A percentile compares a stretch with the other conserved stretches of the same genome.
Evolutionary conservation across 768 basidiomycete species (phyloP).

Genomic region (Phanerochaete carnosa): DNA sequence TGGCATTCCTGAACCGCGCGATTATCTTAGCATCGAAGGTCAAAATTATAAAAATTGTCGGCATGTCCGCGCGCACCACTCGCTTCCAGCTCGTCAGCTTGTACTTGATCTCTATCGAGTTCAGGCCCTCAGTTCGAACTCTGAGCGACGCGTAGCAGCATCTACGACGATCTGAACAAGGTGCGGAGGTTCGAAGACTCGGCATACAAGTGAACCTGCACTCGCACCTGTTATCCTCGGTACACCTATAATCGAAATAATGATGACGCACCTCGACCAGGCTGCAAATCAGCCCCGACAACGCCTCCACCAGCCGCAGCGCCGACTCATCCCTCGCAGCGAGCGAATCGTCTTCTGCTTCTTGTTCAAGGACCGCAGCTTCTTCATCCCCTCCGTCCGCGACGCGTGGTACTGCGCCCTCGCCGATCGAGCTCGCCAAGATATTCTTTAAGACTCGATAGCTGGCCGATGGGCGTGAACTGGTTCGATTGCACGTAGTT

Average conservation of each 20-base stretch:
- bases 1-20: slow-evolving; percentile 60
- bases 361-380: background rate
- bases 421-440: background rate
- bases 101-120: slow-evolving; percentile 59
- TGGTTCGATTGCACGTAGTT: slow-evolving; percentile 42
- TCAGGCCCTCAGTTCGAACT: slow-evolving; percentile 70
- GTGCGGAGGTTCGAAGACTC: slow-evolving; percentile 70
- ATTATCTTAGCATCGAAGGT: slow-evolving; percentile 65
- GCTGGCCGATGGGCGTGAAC: slow-evolving; percentile 29
- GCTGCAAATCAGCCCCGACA: slow-evolving; percentile 73
- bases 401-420: background rate
- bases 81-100: slow-evolving; percentile 55
- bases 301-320: slow-evolving; percentile 31
- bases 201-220: slow-evolving; percentile 57
- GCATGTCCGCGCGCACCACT: slow-evolving; percentile 49
- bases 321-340: slow-evolving; percentile 18
- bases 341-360: background rate
- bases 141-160: slow-evolving; percentile 65
- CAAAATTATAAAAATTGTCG: too few species aligned
- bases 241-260: background rate
- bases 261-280: slow-evolving; percentile 39
- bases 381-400: slow-evolving; percentile 3
- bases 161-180: slow-evolving; percentile 69
- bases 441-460: slow-evolving; percentile 30
- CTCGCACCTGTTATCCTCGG: background rate